A percentile compares a stretch with the other conserved stretches of the same genome.
Conservation (phyloP, 2,329 filamentous ascomycete genomes). For the Ophiobolus disseminans region DNA sequence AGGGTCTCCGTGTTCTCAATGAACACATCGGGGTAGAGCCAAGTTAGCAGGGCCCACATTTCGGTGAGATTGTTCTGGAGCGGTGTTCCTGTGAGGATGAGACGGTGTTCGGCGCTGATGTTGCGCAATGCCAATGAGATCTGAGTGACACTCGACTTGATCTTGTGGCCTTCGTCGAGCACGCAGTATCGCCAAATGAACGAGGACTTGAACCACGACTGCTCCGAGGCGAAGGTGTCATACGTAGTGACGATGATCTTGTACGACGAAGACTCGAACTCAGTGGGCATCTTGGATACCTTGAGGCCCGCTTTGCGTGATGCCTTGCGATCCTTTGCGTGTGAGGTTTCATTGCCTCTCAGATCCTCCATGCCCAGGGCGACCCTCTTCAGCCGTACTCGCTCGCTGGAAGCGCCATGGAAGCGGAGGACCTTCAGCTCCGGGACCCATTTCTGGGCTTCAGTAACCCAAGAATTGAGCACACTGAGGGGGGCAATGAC, state of each 20-base stretch:
- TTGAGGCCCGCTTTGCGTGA: slow-evolving; percentile 74
- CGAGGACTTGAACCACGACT: slow-evolving; percentile 86
- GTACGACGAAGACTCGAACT: slow-evolving; percentile 32
- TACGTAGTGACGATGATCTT: slow-evolving; percentile 89
- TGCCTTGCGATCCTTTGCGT: slow-evolving; percentile 87
- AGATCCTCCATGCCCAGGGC: slow-evolving; percentile 55
- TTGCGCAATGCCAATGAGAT: slow-evolving; percentile 53
- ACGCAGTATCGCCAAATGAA: slow-evolving; percentile 99
- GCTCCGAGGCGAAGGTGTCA: slow-evolving; percentile 98
- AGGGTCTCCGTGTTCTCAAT: slow-evolving; percentile 56
- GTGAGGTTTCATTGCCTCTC: slow-evolving; percentile 61
- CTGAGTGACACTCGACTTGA: slow-evolving; percentile 78
- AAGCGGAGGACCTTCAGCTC: slow-evolving; percentile 86
- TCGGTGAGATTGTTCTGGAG: slow-evolving; percentile 66
- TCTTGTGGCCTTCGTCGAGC: slow-evolving; percentile 97
- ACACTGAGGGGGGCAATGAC: slow-evolving; percentile 97
- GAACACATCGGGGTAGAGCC: slow-evolving; percentile 67
- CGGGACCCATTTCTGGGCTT: slow-evolving; percentile 98
- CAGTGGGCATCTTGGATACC: slow-evolving; percentile 37
- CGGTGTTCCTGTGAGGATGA: slow-evolving; percentile 63
- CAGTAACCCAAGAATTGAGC: slow-evolving; percentile 95
- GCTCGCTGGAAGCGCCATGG: slow-evolving; percentile 85
- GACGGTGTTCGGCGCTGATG: slow-evolving; percentile 56
- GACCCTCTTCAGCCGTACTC: slow-evolving; percentile 72
- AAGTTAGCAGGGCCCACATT: slow-evolving; percentile 65